A percentile compares a stretch with the other conserved stretches of the same genome.
These are phyloP conservation scores for Kuraishia piskuri DNA, from an alignment of 805 yeast genomes.

Conservation along the genomic window DNA sequence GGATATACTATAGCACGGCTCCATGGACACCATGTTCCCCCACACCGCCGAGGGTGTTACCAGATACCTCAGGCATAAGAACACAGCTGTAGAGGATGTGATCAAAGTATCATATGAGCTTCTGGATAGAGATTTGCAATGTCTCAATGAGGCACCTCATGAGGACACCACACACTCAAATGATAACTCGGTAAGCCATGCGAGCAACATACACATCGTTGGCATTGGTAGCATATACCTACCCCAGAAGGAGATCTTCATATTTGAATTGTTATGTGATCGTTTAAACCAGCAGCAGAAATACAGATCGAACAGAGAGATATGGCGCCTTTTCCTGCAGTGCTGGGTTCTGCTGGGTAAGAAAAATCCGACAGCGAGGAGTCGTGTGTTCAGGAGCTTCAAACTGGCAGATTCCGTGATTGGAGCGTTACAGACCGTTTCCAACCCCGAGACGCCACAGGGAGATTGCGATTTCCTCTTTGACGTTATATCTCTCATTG, in stretches of 20 bases:
- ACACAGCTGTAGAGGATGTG: conserved; percentile 27
- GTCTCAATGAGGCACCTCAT: not conserved
- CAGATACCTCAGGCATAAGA: conserved; percentile 47
- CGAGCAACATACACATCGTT: not conserved
- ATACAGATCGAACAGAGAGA: conserved; percentile 31
- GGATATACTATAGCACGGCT: too few species aligned
- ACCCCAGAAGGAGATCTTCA: conserved; percentile 46
- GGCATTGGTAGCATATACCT: conserved; percentile 22
- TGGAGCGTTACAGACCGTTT: conserved; percentile 14
- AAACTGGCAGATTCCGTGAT: conserved; percentile 29
- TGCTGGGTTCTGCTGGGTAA: conserved; percentile 15
- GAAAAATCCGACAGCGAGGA: conserved; percentile 22
- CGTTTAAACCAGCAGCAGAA: conserved; percentile 33
- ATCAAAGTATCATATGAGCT: not conserved
- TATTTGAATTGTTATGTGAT: conserved; percentile 53
- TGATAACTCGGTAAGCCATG: not conserved
- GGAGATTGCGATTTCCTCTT: conserved; percentile 14
- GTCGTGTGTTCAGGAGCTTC: conserved; percentile 30
- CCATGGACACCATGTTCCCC: not conserved
- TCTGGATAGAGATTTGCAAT: not conserved
- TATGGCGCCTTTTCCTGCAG: conserved; percentile 44
- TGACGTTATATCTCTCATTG: conserved; percentile 9
- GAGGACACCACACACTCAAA: not conserved
- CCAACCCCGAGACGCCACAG: conserved; percentile 11
- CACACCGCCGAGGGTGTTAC: conserved; percentile 43